A percentile compares a stretch with the other conserved stretches of the same genome.
Evolutionary conservation across 2,329 filamentous ascomycete species (phyloP).

Genomic region (Emmonsiellopsis sp.): DNA sequence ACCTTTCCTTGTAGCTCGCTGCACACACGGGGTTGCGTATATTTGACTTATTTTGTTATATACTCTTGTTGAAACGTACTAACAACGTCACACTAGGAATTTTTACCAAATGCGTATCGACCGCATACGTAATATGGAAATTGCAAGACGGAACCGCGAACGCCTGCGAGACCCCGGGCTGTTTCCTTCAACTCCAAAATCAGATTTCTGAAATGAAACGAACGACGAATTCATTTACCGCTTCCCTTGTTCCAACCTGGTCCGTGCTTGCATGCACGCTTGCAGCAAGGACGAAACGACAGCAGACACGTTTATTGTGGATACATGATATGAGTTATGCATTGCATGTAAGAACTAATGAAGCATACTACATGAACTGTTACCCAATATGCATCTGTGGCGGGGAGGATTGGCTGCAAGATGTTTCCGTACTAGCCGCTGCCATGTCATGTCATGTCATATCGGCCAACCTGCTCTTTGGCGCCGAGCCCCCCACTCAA

Average conservation of each 20-base stretch:
- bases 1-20: neutral
- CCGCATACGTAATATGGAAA: constrained; percentile 67
- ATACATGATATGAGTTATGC: neutral
- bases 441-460: no score
- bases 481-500: no score
- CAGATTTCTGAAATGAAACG: constrained; percentile 25
- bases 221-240: neutral
- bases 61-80: neutral
- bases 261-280: neutral
- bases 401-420: no score
- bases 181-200: constrained; percentile 78
- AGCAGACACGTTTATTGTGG: neutral
- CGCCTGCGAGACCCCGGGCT: constrained; percentile 66
- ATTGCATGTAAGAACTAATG: neutral
- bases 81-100: constrained; percentile 41
- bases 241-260: neutral
- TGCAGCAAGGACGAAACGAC: neutral
- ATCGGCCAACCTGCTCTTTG: no score
- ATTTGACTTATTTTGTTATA: neutral
- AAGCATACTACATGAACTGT: neutral
- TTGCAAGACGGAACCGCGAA: constrained; percentile 72
- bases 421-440: no score
- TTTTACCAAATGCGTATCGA: constrained; percentile 83
- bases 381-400: neutral
- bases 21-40: neutral